A percentile compares a stretch with the other conserved stretches of the same genome.
Evolutionary conservation across 805 yeast species (phyloP).

Genomic region (Teunomyces pallodes): DNA sequence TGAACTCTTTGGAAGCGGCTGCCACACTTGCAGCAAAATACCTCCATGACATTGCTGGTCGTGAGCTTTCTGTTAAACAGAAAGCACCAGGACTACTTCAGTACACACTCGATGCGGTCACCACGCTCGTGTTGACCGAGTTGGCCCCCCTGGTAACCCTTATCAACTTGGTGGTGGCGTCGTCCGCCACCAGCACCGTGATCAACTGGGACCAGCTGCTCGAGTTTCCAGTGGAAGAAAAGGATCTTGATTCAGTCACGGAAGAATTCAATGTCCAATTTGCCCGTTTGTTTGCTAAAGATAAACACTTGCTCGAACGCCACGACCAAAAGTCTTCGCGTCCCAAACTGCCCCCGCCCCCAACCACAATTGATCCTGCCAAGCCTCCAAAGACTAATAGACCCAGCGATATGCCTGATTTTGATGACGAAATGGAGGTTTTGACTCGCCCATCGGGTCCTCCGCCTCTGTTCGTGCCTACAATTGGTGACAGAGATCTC

Average conservation of each 20-base stretch:
- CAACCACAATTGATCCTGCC: constrained; percentile 5
- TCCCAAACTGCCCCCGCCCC: not conserved
- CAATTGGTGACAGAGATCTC: constrained; percentile 51
- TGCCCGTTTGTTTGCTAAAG: not conserved
- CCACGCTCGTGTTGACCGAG: constrained; percentile 3
- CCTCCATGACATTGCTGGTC: not conserved
- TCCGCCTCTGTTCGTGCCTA: constrained; percentile 15
- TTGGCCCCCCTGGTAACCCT: constrained; percentile 7
- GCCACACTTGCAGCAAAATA: not conserved
- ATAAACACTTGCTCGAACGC: not conserved
- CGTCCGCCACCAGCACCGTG: not conserved
- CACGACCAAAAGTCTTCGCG: not conserved
- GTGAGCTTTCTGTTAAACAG: not conserved
- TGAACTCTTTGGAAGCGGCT: not conserved
- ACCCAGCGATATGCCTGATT: constrained; percentile 48
- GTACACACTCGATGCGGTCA: not conserved
- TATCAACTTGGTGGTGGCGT: constrained; percentile 11
- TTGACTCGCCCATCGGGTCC: constrained; percentile 10
- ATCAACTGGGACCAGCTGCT: constrained; percentile 2
- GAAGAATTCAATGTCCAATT: not conserved
- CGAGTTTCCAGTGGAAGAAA: constrained; percentile 1
- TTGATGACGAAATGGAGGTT: constrained; percentile 52
- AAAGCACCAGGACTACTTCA: not conserved
- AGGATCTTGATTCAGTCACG: not conserved
- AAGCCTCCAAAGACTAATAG: not conserved